A percentile compares a stretch with the other conserved stretches of the same genome.
These are phyloP conservation scores for Phytophthora syringae DNA, from an alignment of 352 stramenopile species.

Conservation along the genomic window DNA sequence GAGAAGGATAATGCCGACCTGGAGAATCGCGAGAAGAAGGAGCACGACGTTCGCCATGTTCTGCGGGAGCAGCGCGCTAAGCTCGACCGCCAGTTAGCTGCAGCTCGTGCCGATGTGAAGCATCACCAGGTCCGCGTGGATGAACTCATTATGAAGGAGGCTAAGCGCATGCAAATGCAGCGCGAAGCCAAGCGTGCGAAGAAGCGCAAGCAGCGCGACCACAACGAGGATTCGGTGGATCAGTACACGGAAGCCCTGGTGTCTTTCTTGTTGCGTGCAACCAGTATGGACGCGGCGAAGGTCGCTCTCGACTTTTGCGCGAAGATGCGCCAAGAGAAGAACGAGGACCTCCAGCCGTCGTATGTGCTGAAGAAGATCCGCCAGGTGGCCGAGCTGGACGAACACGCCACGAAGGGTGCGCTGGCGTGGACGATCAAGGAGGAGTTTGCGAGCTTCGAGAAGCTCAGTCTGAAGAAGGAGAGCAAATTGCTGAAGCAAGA, in stretches of 20 bases:
- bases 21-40: conserved; percentile 80
- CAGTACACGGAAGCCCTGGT: conserved; percentile 61
- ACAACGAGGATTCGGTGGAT: conserved; percentile 75
- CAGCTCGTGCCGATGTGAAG: conserved; percentile 74
- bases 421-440: conserved; percentile 63
- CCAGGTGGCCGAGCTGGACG: conserved; percentile 61
- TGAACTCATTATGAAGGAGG: conserved; percentile 89
- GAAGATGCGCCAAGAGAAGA: conserved; percentile 45
- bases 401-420: conserved; percentile 53
- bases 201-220: conserved; percentile 77
- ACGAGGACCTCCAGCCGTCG: conserved; percentile 57
- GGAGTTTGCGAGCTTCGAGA: conserved; percentile 41
- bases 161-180: conserved; percentile 85
- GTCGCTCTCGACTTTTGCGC: conserved; percentile 75
- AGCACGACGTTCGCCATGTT: conserved; percentile 63
- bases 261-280: conserved; percentile 60
- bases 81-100: conserved; percentile 66
- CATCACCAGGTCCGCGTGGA: conserved; percentile 82
- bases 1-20: conserved; percentile 93
- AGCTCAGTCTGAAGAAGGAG: conserved; percentile 43
- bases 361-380: conserved; percentile 81
- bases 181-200: conserved; percentile 82
- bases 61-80: conserved; percentile 76
- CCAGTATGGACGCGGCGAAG: conserved; percentile 70
- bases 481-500: conserved; percentile 56